A percentile compares a stretch with the other conserved stretches of the same genome.
phyloP scores from a whole-genome alignment of 345 rosid genomes.

The Viola odorata region DNA sequence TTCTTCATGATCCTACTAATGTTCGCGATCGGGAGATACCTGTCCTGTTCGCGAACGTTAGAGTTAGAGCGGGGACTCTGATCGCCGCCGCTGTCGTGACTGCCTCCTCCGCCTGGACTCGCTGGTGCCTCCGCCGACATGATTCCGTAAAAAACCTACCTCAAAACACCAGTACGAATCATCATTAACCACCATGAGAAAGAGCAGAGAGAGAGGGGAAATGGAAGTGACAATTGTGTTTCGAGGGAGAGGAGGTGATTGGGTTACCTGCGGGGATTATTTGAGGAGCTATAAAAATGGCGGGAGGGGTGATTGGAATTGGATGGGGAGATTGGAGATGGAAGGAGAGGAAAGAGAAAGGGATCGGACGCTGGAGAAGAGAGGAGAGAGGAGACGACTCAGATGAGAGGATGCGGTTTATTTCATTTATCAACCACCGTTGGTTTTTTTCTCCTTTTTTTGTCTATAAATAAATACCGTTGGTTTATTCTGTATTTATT shows the following conservation, averaged over 20 bases:
- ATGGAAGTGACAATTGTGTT: slow-evolving; percentile 6
- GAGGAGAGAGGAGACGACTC: slow-evolving; percentile 50
- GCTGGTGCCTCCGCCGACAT: slow-evolving; percentile 53
- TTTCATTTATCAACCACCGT: slow-evolving; percentile 59
- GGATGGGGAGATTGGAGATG: slow-evolving; percentile 27
- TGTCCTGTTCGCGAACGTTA: slow-evolving; percentile 80
- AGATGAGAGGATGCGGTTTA: slow-evolving; percentile 42
- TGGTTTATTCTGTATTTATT: not conserved
- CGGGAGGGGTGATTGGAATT: slow-evolving; percentile 41
- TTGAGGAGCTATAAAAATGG: slow-evolving; percentile 29
- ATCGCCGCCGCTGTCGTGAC: slow-evolving; percentile 87
- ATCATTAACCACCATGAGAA: not conserved
- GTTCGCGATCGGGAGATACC: slow-evolving; percentile 91
- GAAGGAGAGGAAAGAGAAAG: slow-evolving; percentile 28
- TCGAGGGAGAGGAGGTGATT: not conserved
- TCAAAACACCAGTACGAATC: not conserved
- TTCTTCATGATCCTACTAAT: slow-evolving; percentile 93
- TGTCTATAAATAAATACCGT: too few relatives aligned
- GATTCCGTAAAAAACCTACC: slow-evolving; percentile 22
- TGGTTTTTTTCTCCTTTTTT: slow-evolving; percentile 24
- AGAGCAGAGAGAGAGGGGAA: not conserved
- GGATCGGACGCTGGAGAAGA: slow-evolving; percentile 97
- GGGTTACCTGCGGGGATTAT: slow-evolving; percentile 3
- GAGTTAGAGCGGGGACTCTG: slow-evolving; percentile 66
- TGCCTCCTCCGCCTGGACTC: slow-evolving; percentile 69